Conservation (phyloP, 805 yeast species). For the Saccharomyces mikatae region DNA sequence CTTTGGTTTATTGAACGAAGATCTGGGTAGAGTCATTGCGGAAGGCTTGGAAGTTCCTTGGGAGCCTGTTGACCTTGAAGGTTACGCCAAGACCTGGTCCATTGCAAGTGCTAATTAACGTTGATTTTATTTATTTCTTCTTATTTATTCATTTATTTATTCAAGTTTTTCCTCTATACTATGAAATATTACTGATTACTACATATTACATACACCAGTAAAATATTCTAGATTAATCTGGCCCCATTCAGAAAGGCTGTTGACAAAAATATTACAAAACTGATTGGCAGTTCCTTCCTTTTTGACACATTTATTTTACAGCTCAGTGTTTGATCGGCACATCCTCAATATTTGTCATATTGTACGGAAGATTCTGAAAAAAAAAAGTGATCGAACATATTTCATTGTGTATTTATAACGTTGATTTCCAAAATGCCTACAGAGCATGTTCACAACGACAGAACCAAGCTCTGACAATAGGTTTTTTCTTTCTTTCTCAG, state of each 20-base stretch:
- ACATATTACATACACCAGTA: not conserved
- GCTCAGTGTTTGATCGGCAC: not conserved
- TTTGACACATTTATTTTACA: not conserved
- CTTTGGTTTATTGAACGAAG: constrained; percentile 36
- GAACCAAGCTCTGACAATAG: not conserved
- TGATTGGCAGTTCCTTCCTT: not conserved
- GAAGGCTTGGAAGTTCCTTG: constrained; percentile 35
- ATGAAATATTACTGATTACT: not conserved
- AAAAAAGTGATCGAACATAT: not conserved
- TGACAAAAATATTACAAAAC: not conserved
- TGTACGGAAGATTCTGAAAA: not conserved
- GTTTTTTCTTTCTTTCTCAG: too few species aligned
- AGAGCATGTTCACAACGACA: not conserved
- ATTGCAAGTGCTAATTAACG: constrained; percentile 8
- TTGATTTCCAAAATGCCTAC: not conserved
- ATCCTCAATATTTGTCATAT: not conserved
- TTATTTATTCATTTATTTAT: not conserved
- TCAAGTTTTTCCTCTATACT: not conserved
- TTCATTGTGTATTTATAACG: not conserved
- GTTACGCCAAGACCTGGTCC: constrained; percentile 29
- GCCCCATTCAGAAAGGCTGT: not conserved
- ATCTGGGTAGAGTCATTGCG: constrained; percentile 36
- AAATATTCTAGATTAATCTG: not conserved
- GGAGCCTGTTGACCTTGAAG: constrained; percentile 29
- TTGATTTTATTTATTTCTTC: too few species aligned